These are phyloP conservation scores for Phialophora tarda DNA, from an alignment of 2,329 filamentous ascomycete genomes.

Conservation along the genomic window DNA sequence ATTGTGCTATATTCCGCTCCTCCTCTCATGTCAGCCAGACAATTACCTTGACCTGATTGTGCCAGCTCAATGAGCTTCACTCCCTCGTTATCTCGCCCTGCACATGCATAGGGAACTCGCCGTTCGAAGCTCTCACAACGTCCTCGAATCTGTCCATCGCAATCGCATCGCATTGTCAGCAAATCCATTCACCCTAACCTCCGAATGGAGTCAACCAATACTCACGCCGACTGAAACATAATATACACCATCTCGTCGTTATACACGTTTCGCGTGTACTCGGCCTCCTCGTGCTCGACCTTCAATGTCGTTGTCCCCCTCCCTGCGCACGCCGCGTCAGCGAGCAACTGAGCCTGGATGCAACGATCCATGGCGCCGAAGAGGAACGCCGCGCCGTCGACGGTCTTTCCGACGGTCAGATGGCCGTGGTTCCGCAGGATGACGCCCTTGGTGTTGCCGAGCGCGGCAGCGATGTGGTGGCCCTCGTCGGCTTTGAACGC, in stretches of 20 bases:
- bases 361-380: slow-evolving; percentile 55
- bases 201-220: not conserved
- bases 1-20: not conserved
- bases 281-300: slow-evolving; percentile 32
- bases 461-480: slow-evolving; percentile 47
- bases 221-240: slow-evolving; percentile 38
- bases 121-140: slow-evolving; percentile 33
- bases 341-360: slow-evolving; percentile 50
- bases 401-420: slow-evolving; percentile 56
- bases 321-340: slow-evolving; percentile 49
- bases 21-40: not conserved
- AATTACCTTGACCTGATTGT: not conserved
- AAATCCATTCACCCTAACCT: not conserved
- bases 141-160: slow-evolving; percentile 33
- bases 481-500: slow-evolving; percentile 49
- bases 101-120: slow-evolving; percentile 34
- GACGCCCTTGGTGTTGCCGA: slow-evolving; percentile 59
- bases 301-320: slow-evolving; percentile 35
- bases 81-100: slow-evolving; percentile 33
- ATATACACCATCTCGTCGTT: slow-evolving; percentile 40
- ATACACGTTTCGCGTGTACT: slow-evolving; percentile 36
- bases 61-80: not conserved
- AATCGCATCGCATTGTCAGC: not conserved
- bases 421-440: slow-evolving; percentile 62
- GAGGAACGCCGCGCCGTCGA: slow-evolving; percentile 62